Conservation (phyloP, 2,329 filamentous ascomycete species). For the Aspergillus sp. region DNA sequence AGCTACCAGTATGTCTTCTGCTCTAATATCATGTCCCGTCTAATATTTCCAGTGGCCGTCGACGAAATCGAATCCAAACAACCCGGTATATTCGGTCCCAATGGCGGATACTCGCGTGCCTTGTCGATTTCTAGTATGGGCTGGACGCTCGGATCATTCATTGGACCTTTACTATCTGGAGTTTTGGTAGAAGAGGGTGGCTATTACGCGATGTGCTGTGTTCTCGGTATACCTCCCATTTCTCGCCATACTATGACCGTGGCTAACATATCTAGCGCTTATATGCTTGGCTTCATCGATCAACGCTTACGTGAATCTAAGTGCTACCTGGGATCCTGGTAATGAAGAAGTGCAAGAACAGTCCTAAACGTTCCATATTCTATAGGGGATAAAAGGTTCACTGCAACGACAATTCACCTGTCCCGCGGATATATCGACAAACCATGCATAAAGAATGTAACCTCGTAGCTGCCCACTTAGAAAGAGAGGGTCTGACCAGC, state of each 20-base stretch:
- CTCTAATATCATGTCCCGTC: not conserved
- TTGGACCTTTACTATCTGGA: slow-evolving; percentile 17
- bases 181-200: slow-evolving; percentile 13
- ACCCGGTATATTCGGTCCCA: slow-evolving; percentile 20
- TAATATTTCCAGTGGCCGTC: slow-evolving; percentile 9
- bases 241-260: not conserved
- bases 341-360: not conserved
- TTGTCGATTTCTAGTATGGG: slow-evolving; percentile 19
- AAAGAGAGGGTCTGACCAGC: slow-evolving; percentile 31
- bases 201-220: slow-evolving; percentile 17
- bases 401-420: no score
- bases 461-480: slow-evolving; percentile 7
- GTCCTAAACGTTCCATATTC: not conserved
- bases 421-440: no score
- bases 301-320: not conserved
- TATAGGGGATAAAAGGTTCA: not conserved
- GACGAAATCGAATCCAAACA: slow-evolving; percentile 14
- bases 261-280: not conserved
- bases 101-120: slow-evolving; percentile 20
- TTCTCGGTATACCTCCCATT: slow-evolving; percentile 9
- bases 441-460: no score
- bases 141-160: slow-evolving; percentile 18
- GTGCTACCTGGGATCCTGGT: not conserved
- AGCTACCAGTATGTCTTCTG: slow-evolving; percentile 19
- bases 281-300: not conserved